Percentiles rank a stretch among this genome's conserved stretches.
Conservation (phyloP, 1,284 basidiomycete genomes). For the Heterobasidion occidentale region DNA sequence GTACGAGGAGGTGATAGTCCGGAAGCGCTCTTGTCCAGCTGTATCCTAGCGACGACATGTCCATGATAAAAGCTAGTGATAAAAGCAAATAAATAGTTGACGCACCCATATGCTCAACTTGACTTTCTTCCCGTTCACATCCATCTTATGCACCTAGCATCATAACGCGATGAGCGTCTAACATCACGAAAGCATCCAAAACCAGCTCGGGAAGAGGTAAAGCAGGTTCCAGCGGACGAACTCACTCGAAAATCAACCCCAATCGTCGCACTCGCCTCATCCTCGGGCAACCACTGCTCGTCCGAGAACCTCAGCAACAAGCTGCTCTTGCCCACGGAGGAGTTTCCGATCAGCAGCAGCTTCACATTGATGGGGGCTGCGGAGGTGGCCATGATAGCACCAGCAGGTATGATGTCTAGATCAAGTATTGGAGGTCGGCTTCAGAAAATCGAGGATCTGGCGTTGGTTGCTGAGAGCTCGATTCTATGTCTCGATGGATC, state of each 20-base stretch:
- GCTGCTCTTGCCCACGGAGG: constrained; percentile 89
- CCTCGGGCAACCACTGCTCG: constrained; percentile 92
- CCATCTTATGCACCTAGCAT: constrained; percentile 73
- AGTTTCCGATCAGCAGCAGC: constrained; percentile 77
- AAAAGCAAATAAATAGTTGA: constrained; percentile 2
- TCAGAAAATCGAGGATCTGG: too few species aligned
- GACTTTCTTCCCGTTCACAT: constrained; percentile 69
- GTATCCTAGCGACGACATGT: constrained; percentile 55
- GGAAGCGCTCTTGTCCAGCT: constrained; percentile 85
- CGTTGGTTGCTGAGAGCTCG: too few species aligned
- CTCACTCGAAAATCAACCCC: constrained; percentile 76
- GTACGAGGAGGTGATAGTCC: constrained; percentile 88
- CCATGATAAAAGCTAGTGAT: background rate
- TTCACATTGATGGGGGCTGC: constrained; percentile 52
- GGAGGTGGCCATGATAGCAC: too few species aligned
- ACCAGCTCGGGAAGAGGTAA: background rate
- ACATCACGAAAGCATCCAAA: constrained; percentile 3
- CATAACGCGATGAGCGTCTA: background rate
- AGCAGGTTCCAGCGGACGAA: constrained; percentile 7
- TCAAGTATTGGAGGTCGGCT: too few species aligned
- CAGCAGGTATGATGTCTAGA: too few species aligned
- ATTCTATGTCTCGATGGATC: too few species aligned
- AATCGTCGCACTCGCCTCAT: constrained; percentile 94
- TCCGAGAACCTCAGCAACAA: constrained; percentile 92
- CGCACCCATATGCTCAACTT: constrained; percentile 79